Base-by-base conservation (phyloP, 805 yeast genomes). In the Yarrowia divulgata region DNA sequence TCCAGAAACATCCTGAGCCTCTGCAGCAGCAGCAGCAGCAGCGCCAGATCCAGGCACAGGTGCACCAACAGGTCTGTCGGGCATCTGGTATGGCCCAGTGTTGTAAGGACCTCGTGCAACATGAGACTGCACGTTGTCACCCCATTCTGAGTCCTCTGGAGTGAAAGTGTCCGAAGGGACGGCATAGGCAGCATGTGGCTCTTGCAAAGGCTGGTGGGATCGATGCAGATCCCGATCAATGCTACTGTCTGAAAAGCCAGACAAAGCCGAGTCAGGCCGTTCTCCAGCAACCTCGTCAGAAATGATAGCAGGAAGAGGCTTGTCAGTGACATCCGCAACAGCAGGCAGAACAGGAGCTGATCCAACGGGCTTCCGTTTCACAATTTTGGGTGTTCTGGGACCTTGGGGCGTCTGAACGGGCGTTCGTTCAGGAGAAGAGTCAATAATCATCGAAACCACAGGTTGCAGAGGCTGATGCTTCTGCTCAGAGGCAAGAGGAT, bases 301-400 rank as follows among this genome's bases (percentile, higher is more conserved):
- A 6, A 29, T 9, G 12, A 48, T 48, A 16, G 54, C 13, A 9
- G 42, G 58, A 13, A 52, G 32, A 35, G 58, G 58, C 8, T 35
- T 52, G 18, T 52, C 43, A 6, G 18, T 10, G 14, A 18, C n/a
- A 37, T 35, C 43, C 3, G 42, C 32, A 3, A 35, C 58, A 18
- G 58, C 16, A 18, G 58, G 58, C 12, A 52, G 58, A 6, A 35
- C 43, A 1, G 58, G 58, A 6, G 58, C 58, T 18, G 58, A 35
- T 1, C 73, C 74, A 1, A 72, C 74, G 1, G 74, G 74, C 62
- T 72, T 72, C 50, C 74, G 60, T 35, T 71, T 71, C 18, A 72
- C 73, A 14, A 69, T 39, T 52, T 68, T 52, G 8, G 58, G 58
- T 6, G 58, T 52, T 52, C 42, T 8, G 13, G 46, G 45, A 39